Base-by-base conservation (phyloP, 1,139 yeast species). In the Scheffersomyces stambukii region DNA sequence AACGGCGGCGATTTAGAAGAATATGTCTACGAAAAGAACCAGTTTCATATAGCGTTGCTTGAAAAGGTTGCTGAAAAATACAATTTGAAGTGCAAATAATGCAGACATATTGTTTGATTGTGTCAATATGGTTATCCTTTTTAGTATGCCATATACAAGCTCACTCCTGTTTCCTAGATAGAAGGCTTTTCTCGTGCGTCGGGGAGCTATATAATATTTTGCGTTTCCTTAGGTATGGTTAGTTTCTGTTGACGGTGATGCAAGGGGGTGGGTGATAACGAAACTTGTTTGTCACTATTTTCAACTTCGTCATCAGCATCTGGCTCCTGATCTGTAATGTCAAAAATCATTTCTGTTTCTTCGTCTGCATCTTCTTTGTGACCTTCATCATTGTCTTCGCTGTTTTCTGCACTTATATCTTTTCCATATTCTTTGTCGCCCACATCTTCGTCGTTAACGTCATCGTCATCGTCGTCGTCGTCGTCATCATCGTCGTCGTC, bases 341-440 rank as follows among this genome's bases (percentile, higher is more conserved):
- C 64, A 39, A 62, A 62, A 8, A 62, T 60, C 64, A 62, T 57
- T 24, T 57, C 63, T 32, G 37, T 35, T 28, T 32, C 37, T 9
- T 35, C 38, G 17, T 40, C 34, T n/a, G n/a, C n/a, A 29, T 30
- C 23, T n/a, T 25, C 25, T 9, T 25, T 25, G 10, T 11, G 13
- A 5, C 16, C 13, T 20, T 29, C 33, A 9, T 22, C 13, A n/a
- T 24, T 23, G 11, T 22, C 27, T 21, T 25, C 27, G 19, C 17
- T 21, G 21, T 11, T 16, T 26, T 20, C 19, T 29, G 18, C 11
- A 28, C 21, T 27, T n/a, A 9, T 13, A 19, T 20, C 21, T 14
- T 24, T 27, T 10, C 37, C 39, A 4, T 40, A 37, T 7, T 37
- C 35, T n/a, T 30, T 38, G 3, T 41, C 44, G 4, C 40, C 49